A percentile compares a stretch with the other conserved stretches of the same genome.
These are phyloP conservation scores for Blepharisma stoltei DNA, from an alignment of 73 alveolate genomes.

Conservation along the genomic window DNA sequence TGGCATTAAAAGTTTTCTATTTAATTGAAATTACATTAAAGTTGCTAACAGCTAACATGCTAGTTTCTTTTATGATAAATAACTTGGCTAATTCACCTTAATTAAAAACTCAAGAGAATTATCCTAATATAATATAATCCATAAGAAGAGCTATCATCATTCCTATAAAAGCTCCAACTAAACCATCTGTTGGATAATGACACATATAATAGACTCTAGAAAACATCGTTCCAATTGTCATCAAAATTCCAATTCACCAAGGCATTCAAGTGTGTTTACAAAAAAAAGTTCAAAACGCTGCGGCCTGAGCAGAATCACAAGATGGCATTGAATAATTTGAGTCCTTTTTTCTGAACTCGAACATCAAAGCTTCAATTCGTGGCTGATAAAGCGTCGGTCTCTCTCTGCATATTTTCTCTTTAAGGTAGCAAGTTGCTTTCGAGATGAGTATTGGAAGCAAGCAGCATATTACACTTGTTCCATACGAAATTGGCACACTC, in stretches of 20 bases:
- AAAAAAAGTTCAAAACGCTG: constrained; percentile 51
- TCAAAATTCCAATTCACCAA: constrained; percentile 30
- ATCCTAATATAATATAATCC: too few species aligned
- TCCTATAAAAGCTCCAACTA: constrained; percentile 80
- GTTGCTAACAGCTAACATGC: too few species aligned
- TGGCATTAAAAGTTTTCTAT: too few species aligned
- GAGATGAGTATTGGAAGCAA: neutral
- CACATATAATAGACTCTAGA: constrained; percentile 76
- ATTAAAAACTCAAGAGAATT: too few species aligned
- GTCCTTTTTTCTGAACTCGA: constrained; percentile 51
- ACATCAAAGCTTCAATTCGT: constrained; percentile 28
- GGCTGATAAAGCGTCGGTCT: neutral
- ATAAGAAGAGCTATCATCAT: neutral
- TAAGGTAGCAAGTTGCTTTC: neutral
- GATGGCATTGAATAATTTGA: constrained; percentile 76
- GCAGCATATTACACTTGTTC: neutral
- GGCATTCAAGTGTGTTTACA: constrained; percentile 31
- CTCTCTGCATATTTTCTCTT: neutral
- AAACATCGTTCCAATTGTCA: constrained; percentile 53
- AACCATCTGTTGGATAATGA: constrained; percentile 80
- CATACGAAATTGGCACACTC: neutral
- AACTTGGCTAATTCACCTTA: too few species aligned
- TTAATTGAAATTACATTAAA: too few species aligned
- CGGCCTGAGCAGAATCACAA: constrained; percentile 84
- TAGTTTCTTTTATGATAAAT: too few species aligned